Evolutionary conservation across 345 rosid genomes (phyloP).

Genomic region (Melaleuca quinquenervia): DNA sequence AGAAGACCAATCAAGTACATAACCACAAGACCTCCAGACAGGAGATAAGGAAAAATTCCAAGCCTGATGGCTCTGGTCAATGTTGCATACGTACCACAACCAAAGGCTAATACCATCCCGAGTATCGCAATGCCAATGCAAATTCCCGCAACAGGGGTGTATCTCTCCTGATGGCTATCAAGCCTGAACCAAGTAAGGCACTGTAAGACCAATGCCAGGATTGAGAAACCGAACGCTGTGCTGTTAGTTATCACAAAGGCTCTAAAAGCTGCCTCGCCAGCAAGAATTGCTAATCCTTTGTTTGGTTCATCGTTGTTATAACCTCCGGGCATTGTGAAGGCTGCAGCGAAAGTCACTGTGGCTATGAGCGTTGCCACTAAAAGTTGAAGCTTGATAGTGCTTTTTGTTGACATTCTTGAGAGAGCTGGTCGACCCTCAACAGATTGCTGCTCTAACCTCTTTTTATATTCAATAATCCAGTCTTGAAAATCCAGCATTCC

Average conservation of each 20-base stretch:
- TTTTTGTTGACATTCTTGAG: background rate
- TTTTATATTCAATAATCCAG: fast-evolving
- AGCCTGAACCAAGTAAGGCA: no score
- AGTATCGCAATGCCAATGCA: background rate
- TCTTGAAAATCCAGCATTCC: fast-evolving
- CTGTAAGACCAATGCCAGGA: background rate
- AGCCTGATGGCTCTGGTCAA: background rate
- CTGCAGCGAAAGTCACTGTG: background rate
- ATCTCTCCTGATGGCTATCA: background rate
- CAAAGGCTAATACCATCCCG: background rate
- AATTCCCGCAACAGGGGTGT: fast-evolving
- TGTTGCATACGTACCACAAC: background rate
- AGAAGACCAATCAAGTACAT: background rate
- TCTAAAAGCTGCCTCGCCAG: fast-evolving
- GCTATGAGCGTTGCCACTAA: background rate
- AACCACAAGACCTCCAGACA: background rate
- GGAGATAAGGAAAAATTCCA: background rate
- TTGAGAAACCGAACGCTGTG: background rate
- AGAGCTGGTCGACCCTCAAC: background rate
- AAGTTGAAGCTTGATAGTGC: background rate
- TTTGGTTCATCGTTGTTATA: background rate
- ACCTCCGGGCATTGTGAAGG: background rate
- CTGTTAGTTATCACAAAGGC: background rate
- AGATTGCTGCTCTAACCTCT: background rate
- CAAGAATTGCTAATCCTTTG: background rate